Conservation (phyloP, 202 grass and related monocot genomes). For the Schoenoplectus tabernaemontani region DNA sequence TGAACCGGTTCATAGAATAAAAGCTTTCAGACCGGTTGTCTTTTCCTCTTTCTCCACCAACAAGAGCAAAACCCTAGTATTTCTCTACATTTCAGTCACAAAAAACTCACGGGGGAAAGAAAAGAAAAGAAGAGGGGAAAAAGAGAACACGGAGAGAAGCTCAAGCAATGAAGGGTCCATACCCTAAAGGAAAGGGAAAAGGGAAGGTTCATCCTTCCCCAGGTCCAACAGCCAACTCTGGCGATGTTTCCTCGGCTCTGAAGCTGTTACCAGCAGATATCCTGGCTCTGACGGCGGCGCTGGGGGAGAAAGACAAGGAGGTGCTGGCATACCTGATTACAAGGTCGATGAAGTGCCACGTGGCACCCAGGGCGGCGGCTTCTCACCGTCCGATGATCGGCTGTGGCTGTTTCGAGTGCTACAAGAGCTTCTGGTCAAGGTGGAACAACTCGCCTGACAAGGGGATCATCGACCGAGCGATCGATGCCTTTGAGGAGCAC, state of each 20-base stretch:
- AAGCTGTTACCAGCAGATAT: slow-evolving; percentile 49
- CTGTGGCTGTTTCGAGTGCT: slow-evolving; percentile 91
- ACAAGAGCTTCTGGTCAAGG: slow-evolving; percentile 75
- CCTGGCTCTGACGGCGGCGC: slow-evolving; percentile 30
- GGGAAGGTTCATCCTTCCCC: slow-evolving; percentile 45
- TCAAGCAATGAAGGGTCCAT: slow-evolving; percentile 45
- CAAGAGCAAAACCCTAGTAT: slow-evolving; percentile 27
- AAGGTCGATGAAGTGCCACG: not conserved
- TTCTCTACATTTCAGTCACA: slow-evolving; percentile 10
- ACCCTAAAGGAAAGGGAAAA: slow-evolving; percentile 53
- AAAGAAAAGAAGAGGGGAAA: not conserved
- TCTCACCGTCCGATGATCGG: slow-evolving; percentile 46
- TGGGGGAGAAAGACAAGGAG: slow-evolving; percentile 59
- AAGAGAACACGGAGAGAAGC: not conserved
- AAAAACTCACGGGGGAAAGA: not conserved
- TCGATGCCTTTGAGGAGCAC: slow-evolving; percentile 84
- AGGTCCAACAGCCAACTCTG: not conserved
- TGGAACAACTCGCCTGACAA: slow-evolving; percentile 58
- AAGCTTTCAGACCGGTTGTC: not conserved
- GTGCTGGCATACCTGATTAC: slow-evolving; percentile 68
- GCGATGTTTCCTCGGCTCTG: slow-evolving; percentile 43
- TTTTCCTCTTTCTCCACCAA: not conserved
- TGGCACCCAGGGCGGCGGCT: not conserved
- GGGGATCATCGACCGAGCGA: slow-evolving; percentile 62
- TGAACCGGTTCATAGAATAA: not conserved